Evolutionary conservation across 2,329 filamentous ascomycete species (phyloP).

Genomic region (Ophiostoma fasciatum): DNA sequence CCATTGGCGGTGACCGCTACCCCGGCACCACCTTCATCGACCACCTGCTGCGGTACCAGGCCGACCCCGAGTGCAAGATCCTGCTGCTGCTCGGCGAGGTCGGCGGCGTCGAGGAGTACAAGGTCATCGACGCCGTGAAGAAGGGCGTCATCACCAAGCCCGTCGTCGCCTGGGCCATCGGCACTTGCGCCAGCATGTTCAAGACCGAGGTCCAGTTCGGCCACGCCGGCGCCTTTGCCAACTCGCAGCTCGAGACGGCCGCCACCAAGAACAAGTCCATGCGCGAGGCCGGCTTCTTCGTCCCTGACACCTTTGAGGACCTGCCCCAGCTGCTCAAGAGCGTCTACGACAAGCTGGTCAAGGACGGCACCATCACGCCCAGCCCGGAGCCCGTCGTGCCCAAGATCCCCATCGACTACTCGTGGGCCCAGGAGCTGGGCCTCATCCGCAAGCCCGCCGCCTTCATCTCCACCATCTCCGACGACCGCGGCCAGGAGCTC

Average conservation of each 20-base stretch:
- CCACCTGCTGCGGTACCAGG: constrained; percentile 91
- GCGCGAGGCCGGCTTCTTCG: constrained; percentile 85
- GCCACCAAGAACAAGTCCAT: constrained; percentile 94
- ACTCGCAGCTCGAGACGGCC: constrained; percentile 97
- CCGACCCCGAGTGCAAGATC: constrained; percentile 96
- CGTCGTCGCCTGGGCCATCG: constrained; percentile 97
- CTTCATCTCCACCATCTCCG: constrained; percentile 99
- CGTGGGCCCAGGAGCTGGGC: constrained; percentile 97
- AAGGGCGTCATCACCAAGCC: constrained; percentile 91
- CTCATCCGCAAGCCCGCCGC: constrained; percentile 99
- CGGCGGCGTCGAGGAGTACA: constrained; percentile 98
- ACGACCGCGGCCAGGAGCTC: constrained; percentile 98
- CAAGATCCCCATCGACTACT: constrained; percentile 99
- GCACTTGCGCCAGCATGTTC: constrained; percentile 98
- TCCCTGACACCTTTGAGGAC: constrained; percentile 94
- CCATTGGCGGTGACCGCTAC: constrained; percentile 98
- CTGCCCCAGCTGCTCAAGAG: constrained; percentile 61
- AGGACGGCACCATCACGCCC: constrained; percentile 71
- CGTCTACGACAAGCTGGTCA: constrained; percentile 82
- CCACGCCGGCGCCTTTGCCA: constrained; percentile 96
- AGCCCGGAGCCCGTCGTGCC: constrained; percentile 80
- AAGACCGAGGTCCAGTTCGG: constrained; percentile 99
- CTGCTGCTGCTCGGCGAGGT: constrained; percentile 92
- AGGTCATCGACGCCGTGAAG: constrained; percentile 97
- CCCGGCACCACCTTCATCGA: constrained; percentile 99